Percentiles rank a stretch among this genome's conserved stretches.
Evolutionary conservation across 495 filamentous ascomycete species (phyloP).

Genomic region (Talaromyces borbonicus): DNA sequence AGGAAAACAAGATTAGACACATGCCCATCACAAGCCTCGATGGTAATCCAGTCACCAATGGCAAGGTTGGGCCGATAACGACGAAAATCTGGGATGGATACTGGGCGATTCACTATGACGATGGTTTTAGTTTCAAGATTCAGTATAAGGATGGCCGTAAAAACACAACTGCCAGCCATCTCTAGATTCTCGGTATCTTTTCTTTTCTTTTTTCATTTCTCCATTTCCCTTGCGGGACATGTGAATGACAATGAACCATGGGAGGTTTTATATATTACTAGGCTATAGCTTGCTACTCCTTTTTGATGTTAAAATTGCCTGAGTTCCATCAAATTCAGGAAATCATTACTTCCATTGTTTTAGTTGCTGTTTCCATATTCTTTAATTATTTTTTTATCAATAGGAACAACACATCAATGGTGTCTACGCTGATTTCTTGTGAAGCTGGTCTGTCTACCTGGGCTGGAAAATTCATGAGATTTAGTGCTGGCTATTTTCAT

Average conservation of each 20-base stretch:
- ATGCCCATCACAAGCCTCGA: constrained; percentile 31
- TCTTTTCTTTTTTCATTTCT: background rate
- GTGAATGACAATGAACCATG: background rate
- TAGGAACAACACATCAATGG: too few relatives aligned
- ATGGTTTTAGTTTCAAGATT: constrained; percentile 18
- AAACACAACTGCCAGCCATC: background rate
- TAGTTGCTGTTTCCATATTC: background rate
- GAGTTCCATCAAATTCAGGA: background rate
- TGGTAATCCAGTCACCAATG: constrained; percentile 22
- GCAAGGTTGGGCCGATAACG: constrained; percentile 26
- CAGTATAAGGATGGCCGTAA: constrained; percentile 1
- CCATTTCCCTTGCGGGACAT: constrained; percentile 1
- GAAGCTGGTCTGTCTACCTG: too few relatives aligned
- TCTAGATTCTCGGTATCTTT: background rate
- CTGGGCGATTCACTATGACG: constrained; percentile 29
- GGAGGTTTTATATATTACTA: background rate
- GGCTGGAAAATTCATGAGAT: too few relatives aligned
- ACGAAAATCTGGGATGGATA: constrained; percentile 32
- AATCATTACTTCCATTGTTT: constrained; percentile 2
- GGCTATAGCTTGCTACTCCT: constrained; percentile 1
- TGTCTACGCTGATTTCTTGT: too few relatives aligned
- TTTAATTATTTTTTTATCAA: too few relatives aligned
- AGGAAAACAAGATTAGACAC: too few relatives aligned
- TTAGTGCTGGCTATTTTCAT: too few relatives aligned
- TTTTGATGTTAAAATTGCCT: background rate